Base-by-base conservation (phyloP, 2,329 filamentous ascomycete genomes). In the Cadophora luteo-olivacea region DNA sequence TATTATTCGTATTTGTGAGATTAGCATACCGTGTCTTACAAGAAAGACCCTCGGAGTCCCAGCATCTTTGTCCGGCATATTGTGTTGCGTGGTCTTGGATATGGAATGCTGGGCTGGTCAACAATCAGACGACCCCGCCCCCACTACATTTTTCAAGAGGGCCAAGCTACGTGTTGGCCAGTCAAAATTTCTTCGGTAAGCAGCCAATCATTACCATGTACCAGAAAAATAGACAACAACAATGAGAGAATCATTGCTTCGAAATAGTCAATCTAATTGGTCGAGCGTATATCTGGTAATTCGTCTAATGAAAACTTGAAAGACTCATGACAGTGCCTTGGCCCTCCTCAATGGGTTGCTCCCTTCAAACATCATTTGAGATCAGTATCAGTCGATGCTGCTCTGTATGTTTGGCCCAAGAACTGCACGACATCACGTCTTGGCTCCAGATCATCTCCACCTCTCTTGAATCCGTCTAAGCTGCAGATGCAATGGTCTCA, bases 21-120 rank as follows among this genome's bases (percentile, higher is more conserved):
- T 52, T 14, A 41, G 73, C 78, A 67, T 75, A 80, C 78, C 79
- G 71, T 81, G 80, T 63, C 80, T 76, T 51, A 79, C 75, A 38
- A 82, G 77, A 68, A 80, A 81, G n/a, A 82, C 76, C 55, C 80
- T 75, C 4, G 80, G 80, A 24, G 79, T 79, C 16, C 74, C 73
- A 57, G 75, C 76, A 62, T 80, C 77, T 69, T 76, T 77, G 69
- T 79, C 78, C 36, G 77, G 73, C 79, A 80, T 80, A 54, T 65
- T 77, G 61, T 32, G 19, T 32, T 4, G 29, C 33, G 36, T 19
- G 16, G 6, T 25, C 7, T 12, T 22, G 60, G 12, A 49, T 11
- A 22, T 51, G 24, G 60, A 29, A 24, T 32, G 60, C 12, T 29
- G 41, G 41, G 29, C 29, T 36, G 22, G 4, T 49, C 45, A 49